Percentiles rank a stretch among this genome's conserved stretches.
Conservation (phyloP, 495 filamentous ascomycete genomes). For the Mycothermus thermophilus region DNA sequence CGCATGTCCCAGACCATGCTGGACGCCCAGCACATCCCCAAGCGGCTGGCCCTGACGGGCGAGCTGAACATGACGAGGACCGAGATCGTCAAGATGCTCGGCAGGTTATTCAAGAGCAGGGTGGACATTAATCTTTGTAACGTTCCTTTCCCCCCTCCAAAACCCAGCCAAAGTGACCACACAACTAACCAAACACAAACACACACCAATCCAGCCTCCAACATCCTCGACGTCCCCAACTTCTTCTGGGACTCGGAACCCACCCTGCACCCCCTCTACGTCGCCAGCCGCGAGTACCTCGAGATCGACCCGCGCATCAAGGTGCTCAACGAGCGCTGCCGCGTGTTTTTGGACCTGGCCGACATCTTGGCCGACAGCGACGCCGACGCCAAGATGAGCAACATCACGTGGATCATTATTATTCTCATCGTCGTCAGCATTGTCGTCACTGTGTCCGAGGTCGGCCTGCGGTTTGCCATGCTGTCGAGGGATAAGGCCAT, state of each 20-base stretch:
- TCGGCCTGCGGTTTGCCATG: slow-evolving; percentile 74
- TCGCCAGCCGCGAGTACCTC: slow-evolving; percentile 89
- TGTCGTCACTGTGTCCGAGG: slow-evolving; percentile 78
- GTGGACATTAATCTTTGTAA: slow-evolving; percentile 97
- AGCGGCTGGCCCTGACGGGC: slow-evolving; percentile 75
- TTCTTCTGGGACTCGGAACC: slow-evolving; percentile 99
- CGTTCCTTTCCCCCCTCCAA: slow-evolving; percentile 9
- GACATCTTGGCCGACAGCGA: slow-evolving; percentile 89
- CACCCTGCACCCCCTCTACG: slow-evolving; percentile 85
- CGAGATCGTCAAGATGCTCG: slow-evolving; percentile 84
- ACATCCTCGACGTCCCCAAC: slow-evolving; percentile 92
- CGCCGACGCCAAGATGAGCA: slow-evolving; percentile 84
- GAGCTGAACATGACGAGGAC: slow-evolving; percentile 81
- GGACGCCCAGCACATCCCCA: slow-evolving; percentile 82
- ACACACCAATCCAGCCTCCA: slow-evolving; percentile 49
- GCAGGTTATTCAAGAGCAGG: slow-evolving; percentile 77
- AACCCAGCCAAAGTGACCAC: neutral
- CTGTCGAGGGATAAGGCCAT: slow-evolving; percentile 41
- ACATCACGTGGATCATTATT: slow-evolving; percentile 96
- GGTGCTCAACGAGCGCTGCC: slow-evolving; percentile 90
- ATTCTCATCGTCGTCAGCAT: slow-evolving; percentile 84
- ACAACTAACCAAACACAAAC: too few relatives aligned
- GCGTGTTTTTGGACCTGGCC: slow-evolving; percentile 91
- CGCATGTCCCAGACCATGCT: slow-evolving; percentile 89
- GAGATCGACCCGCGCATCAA: slow-evolving; percentile 92